Conservation (phyloP, 306 rosid genomes). For the Malus orientalis region DNA sequence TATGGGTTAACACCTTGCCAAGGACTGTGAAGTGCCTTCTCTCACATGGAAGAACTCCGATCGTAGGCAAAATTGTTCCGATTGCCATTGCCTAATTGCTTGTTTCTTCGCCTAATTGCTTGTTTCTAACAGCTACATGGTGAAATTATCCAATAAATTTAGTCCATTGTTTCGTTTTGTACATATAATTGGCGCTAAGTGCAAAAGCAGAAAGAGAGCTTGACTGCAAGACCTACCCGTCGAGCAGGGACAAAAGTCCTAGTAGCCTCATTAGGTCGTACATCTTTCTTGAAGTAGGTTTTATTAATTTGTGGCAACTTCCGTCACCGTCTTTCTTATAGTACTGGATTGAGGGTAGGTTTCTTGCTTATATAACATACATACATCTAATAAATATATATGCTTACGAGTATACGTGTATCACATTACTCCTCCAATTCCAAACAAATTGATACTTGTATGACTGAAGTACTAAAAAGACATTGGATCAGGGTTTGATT, state of each 20-base stretch:
- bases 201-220: no score
- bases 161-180: not conserved
- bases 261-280: no score
- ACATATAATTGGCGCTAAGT: no score
- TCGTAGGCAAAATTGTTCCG: conserved; percentile 36
- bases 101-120: not conserved
- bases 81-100: not conserved
- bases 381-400: no score
- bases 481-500: not conserved
- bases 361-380: no score
- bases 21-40: conserved; percentile 51
- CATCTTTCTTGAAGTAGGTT: not conserved
- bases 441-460: not conserved
- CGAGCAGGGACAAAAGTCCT: no score
- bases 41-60: conserved; percentile 36
- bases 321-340: no score
- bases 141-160: not conserved
- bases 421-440: no score
- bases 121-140: not conserved
- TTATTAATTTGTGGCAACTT: no score
- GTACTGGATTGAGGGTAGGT: no score
- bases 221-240: no score
- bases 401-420: not conserved
- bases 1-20: conserved; percentile 20
- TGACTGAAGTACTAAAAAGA: not conserved